phyloP scores from a whole-genome alignment of 2,329 filamentous ascomycete species.

The Escovopsis sp. region DNA sequence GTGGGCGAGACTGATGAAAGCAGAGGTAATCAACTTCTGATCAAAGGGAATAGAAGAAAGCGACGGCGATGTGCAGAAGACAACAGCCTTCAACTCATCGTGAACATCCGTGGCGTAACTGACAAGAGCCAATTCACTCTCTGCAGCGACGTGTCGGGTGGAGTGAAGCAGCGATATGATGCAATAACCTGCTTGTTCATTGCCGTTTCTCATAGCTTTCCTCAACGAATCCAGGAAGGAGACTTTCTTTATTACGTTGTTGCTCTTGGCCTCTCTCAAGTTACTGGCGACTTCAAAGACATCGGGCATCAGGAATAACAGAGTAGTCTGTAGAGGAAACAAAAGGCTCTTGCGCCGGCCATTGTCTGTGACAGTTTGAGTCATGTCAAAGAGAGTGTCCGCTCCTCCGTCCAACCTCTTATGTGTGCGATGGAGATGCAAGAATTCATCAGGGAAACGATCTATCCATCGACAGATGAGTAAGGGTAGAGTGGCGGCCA shows the following conservation, averaged over 20 bases:
- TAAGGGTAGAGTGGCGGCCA: constrained; percentile 47
- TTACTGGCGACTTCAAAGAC: constrained; percentile 58
- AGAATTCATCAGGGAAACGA: constrained; percentile 49
- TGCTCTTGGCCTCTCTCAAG: constrained; percentile 47
- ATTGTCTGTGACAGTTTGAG: constrained; percentile 45
- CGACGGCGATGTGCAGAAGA: constrained; percentile 42
- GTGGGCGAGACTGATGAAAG: constrained; percentile 50
- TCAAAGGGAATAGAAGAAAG: constrained; percentile 33
- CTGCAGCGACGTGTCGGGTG: constrained; percentile 47
- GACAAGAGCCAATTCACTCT: constrained; percentile 48
- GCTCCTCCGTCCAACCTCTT: constrained; percentile 49
- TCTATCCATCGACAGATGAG: constrained; percentile 53
- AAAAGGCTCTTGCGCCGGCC: constrained; percentile 39
- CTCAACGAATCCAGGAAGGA: constrained; percentile 48
- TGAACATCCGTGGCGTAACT: constrained; percentile 58
- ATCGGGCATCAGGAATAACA: constrained; percentile 51
- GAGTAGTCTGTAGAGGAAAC: constrained; percentile 46
- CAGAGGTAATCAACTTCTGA: constrained; percentile 49
- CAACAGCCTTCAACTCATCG: constrained; percentile 50
- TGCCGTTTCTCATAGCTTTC: constrained; percentile 48
- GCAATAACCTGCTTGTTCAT: constrained; percentile 53
- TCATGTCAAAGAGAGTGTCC: constrained; percentile 57
- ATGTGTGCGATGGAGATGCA: constrained; percentile 44
- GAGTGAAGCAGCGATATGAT: constrained; percentile 47
- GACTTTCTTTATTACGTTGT: constrained; percentile 50